Evolutionary conservation across 139 green algal species (phyloP).

Genomic region (Spirogloea muscicola): DNA sequence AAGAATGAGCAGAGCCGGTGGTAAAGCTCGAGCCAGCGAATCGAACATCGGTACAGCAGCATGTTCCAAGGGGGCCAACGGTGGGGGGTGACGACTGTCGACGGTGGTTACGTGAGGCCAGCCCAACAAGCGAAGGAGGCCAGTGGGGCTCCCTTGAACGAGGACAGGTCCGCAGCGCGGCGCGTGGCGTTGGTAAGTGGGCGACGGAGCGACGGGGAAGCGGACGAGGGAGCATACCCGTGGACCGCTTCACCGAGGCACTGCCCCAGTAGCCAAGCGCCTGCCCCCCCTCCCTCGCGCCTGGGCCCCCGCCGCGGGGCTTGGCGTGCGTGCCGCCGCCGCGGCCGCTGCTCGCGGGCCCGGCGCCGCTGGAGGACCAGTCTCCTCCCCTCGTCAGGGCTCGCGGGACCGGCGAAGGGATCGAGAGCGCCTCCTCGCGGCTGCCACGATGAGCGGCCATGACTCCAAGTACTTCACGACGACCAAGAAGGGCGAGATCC

Average conservation of each 20-base stretch:
- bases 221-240: too few species aligned
- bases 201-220: background rate
- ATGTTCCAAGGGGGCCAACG: background rate
- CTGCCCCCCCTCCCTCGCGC: too few species aligned
- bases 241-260: too few species aligned
- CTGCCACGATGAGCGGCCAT: slow-evolving; percentile 41
- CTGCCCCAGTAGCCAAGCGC: too few species aligned
- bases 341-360: background rate
- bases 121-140: background rate
- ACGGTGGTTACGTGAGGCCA: background rate
- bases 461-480: slow-evolving; percentile 87
- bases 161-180: background rate
- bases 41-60: background rate
- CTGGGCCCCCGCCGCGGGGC: too few species aligned
- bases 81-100: background rate
- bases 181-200: background rate
- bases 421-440: background rate
- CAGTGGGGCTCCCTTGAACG: background rate
- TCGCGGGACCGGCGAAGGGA: background rate
- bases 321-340: too few species aligned
- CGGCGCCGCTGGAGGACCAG: too few species aligned
- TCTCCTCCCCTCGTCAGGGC: background rate
- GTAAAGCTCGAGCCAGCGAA: background rate
- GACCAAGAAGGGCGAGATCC: slow-evolving; percentile 92
- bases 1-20: background rate